A percentile compares a stretch with the other conserved stretches of the same genome.
These are phyloP conservation scores for Rhipidocladum racemiflorum DNA, from an alignment of 176 grass and related monocot species.

Conservation along the genomic window DNA sequence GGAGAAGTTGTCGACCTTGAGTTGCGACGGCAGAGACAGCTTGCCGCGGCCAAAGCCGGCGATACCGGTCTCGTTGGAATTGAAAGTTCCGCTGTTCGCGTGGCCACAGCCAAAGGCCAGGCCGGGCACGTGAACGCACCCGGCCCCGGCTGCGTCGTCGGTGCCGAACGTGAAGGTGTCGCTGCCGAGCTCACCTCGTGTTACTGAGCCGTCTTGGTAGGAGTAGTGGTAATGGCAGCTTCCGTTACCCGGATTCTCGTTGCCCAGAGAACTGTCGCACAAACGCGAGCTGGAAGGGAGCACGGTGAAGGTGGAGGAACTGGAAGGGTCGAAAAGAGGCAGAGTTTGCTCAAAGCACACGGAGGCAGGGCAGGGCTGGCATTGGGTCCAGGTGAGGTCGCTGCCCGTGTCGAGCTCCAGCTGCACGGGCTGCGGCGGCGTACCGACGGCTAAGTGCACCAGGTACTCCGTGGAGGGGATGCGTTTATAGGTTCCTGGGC, in stretches of 20 bases:
- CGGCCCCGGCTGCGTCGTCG: neutral
- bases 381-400: constrained; percentile 54
- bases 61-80: constrained; percentile 47
- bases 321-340: constrained; percentile 1
- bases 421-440: constrained; percentile 42
- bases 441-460: constrained; percentile 37
- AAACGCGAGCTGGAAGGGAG: constrained; percentile 1
- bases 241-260: too few relatives aligned
- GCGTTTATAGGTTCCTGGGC: too few relatives aligned
- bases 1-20: constrained; percentile 41
- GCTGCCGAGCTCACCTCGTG: neutral
- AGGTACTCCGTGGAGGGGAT: constrained; percentile 33
- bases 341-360: constrained; percentile 29
- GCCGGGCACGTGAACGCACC: neutral
- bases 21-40: constrained; percentile 49
- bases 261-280: too few relatives aligned
- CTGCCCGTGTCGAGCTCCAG: constrained; percentile 54
- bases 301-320: constrained; percentile 26
- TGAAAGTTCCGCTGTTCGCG: constrained; percentile 28
- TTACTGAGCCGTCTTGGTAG: constrained; percentile 32
- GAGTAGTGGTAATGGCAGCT: constrained; percentile 27
- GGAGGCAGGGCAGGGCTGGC: neutral
- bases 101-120: constrained; percentile 50
- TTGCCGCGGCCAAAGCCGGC: constrained; percentile 40
- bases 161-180: constrained; percentile 43